phyloP scores from a whole-genome alignment of 2,329 filamentous ascomycete genomes.

The Grosmannia penicillata region DNA sequence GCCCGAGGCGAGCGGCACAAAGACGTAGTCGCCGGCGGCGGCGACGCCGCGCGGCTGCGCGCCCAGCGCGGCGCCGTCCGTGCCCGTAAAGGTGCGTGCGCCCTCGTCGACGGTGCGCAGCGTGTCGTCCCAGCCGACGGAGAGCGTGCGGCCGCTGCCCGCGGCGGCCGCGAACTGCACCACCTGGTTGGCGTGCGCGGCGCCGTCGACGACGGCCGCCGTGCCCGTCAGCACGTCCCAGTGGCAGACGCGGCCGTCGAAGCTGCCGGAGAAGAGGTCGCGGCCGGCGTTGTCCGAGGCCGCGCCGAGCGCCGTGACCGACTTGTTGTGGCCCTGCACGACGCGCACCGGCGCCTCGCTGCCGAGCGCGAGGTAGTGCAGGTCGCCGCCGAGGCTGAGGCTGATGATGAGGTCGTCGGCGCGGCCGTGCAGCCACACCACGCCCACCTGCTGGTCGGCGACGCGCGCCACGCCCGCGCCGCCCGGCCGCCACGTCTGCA shows the following conservation, averaged over 20 bases:
- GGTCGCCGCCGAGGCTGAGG: constrained; percentile 72
- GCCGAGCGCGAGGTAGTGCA: constrained; percentile 74
- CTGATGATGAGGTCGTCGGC: constrained; percentile 82
- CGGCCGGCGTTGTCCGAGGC: constrained; percentile 39
- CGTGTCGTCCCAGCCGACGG: constrained; percentile 88
- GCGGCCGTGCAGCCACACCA: constrained; percentile 74
- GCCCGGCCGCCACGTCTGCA: constrained; percentile 76
- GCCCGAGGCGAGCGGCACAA: constrained; percentile 40
- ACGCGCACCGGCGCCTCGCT: constrained; percentile 53
- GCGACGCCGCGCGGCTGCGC: constrained; percentile 70
- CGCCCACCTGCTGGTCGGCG: constrained; percentile 80
- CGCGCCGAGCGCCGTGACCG: constrained; percentile 61
- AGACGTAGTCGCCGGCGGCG: constrained; percentile 29
- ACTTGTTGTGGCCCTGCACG: constrained; percentile 82
- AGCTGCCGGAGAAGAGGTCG: constrained; percentile 78
- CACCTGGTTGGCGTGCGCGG: constrained; percentile 74
- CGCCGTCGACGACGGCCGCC: constrained; percentile 61
- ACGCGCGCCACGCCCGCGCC: constrained; percentile 48
- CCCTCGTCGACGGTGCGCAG: constrained; percentile 64
- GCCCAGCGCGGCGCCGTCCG: constrained; percentile 44
- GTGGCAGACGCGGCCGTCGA: constrained; percentile 71
- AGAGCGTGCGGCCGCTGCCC: constrained; percentile 53
- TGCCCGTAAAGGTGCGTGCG: constrained; percentile 60
- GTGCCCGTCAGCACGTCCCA: constrained; percentile 65
- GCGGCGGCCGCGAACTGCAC: constrained; percentile 55